Base-by-base conservation (phyloP, 495 filamentous ascomycete genomes). In the Aspergillus coremiiformis region DNA sequence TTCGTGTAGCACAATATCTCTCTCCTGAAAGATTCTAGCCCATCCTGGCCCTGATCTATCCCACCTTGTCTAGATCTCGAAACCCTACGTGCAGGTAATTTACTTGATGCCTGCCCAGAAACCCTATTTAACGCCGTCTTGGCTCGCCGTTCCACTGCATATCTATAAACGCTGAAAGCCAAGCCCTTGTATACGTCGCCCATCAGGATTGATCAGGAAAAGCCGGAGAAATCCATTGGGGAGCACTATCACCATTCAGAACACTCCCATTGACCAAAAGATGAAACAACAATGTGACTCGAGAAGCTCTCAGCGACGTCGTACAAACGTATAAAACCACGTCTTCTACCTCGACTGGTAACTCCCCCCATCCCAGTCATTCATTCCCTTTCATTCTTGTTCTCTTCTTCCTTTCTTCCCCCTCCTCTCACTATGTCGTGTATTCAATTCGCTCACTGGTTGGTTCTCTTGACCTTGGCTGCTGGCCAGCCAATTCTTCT, bases 401-500 rank as follows among this genome's bases (percentile, higher is more conserved):
- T 27, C 27, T 45, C 10, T 14, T 49, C 4, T 20, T 29, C 15
- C 33, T n/a, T 12, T 39, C 15, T 0, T 11, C 27, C 12, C 23
- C 41, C 22, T 8, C 33, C 30, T 49, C 41, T 48, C 45, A 48
- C 43, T 10, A 60, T 60, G 51, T 52, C 51, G 42, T 23, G 51
- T 23, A 0, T 60, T 52, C 50, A 47, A 47, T 51, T 54, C 29
- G 47, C 54, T 47, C 51, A 56, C 2, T 47, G 54, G 29, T 39
- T 56, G 30, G 50, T 46, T 32, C 50, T 56, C 37, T 50, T 60
- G 23, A 51, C 53, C 15, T 23, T 60, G 57, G 57, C 47, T 60
- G 27, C 57, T 60, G 57, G 57, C 21, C 56, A 60, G 53, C 57
- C 57, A 8, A 56, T 60, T 51, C 47, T 49, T 17, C n/a, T 60